Evolutionary conservation across 345 rosid genomes (phyloP).

Genomic region (Hypericum perforatum): DNA sequence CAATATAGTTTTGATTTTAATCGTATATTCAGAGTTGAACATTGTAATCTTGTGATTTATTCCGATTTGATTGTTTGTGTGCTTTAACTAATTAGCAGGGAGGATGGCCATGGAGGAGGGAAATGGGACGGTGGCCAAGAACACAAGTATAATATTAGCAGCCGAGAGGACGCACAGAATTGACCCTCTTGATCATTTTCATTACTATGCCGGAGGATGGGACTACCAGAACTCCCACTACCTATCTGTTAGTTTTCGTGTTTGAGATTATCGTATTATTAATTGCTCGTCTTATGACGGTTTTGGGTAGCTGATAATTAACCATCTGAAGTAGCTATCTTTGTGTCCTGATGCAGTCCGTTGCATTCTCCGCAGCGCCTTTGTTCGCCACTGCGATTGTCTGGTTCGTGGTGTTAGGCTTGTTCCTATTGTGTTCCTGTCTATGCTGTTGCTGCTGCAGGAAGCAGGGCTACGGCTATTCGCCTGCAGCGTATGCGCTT

Average conservation of each 20-base stretch:
- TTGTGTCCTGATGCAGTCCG: slow-evolving; percentile 13
- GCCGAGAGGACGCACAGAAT: slow-evolving; percentile 8
- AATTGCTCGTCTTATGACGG: too few relatives aligned
- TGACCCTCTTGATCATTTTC: slow-evolving; percentile 14
- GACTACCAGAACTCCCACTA: slow-evolving; percentile 14
- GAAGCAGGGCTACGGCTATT: slow-evolving; percentile 10
- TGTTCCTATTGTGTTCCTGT: slow-evolving; percentile 9
- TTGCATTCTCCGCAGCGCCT: slow-evolving; percentile 12
- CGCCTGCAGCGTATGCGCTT: slow-evolving; percentile 9
- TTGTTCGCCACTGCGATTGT: slow-evolving; percentile 10
- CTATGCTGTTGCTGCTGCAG: slow-evolving; percentile 15
- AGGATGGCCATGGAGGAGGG: too few relatives aligned
- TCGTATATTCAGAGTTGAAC: too few relatives aligned
- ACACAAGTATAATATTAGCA: slow-evolving; percentile 2
- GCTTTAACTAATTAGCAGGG: too few relatives aligned
- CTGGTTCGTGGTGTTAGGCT: slow-evolving; percentile 13
- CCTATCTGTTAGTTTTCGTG: slow-evolving; percentile 13
- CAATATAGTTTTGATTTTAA: too few relatives aligned
- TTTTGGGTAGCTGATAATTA: too few relatives aligned
- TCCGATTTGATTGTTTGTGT: too few relatives aligned
- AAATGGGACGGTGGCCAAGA: too few relatives aligned
- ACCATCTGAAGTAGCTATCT: background rate
- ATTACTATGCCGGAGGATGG: slow-evolving; percentile 22
- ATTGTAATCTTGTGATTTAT: too few relatives aligned
- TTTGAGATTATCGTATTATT: too few relatives aligned